Evolutionary conservation across 805 yeast species (phyloP).

Genomic region (Pichia membranifaciens): DNA sequence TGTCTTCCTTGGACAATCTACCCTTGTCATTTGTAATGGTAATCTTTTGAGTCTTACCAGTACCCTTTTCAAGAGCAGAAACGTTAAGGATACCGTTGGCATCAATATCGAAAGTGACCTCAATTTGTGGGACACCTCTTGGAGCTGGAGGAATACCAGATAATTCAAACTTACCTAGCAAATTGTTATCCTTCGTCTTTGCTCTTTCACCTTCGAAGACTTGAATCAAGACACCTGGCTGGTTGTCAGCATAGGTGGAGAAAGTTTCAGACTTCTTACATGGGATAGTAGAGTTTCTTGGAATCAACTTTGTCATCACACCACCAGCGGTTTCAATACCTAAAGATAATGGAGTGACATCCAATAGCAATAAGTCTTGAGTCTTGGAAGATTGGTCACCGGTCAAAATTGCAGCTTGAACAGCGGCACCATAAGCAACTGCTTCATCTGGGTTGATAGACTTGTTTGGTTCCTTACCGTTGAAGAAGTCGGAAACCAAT

Average conservation of each 20-base stretch:
- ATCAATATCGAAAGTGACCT: slow-evolving; percentile 94
- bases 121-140: slow-evolving; percentile 98
- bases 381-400: slow-evolving; percentile 94
- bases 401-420: slow-evolving; percentile 93
- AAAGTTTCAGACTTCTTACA: slow-evolving; percentile 95
- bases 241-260: slow-evolving; percentile 97
- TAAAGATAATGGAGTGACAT: slow-evolving; percentile 93
- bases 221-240: slow-evolving; percentile 97
- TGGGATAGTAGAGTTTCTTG: slow-evolving; percentile 97
- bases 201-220: slow-evolving; percentile 98
- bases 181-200: slow-evolving; percentile 90
- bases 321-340: slow-evolving; percentile 99
- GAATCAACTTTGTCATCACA: slow-evolving; percentile 96
- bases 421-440: slow-evolving; percentile 99
- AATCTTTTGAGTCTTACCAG: slow-evolving; percentile 95
- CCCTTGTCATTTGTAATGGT: slow-evolving; percentile 99
- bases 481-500: slow-evolving; percentile 91
- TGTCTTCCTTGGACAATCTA: slow-evolving; percentile 95
- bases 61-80: slow-evolving; percentile 95
- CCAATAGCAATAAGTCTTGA: slow-evolving; percentile 87
- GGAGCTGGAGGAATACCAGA: slow-evolving; percentile 98
- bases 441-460: slow-evolving; percentile 98
- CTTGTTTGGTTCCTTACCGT: slow-evolving; percentile 95
- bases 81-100: slow-evolving; percentile 97
- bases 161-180: slow-evolving; percentile 94